Percentiles rank a stretch among this genome's conserved stretches.
phyloP scores from a whole-genome alignment of 2,329 filamentous ascomycete genomes.

The Claviceps sp. region DNA sequence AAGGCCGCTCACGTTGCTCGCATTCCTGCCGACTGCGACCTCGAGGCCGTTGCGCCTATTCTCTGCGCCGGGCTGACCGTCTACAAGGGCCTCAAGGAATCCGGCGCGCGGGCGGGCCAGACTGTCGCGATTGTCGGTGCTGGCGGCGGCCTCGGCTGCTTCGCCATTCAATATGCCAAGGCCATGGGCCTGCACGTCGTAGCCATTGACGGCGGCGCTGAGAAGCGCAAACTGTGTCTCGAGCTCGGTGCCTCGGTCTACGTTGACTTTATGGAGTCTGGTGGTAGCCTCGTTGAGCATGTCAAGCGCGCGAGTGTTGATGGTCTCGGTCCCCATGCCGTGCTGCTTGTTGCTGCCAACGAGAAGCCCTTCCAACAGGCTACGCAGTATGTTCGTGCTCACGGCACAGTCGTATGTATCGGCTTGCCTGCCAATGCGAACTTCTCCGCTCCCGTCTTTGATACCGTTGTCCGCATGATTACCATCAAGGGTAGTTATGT shows the following conservation, averaged over 20 bases:
- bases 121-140: conserved; percentile 76
- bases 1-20: conserved; percentile 77
- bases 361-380: conserved; percentile 97
- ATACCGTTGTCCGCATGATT: conserved; percentile 81
- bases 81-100: conserved; percentile 86
- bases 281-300: conserved; percentile 50
- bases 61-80: conserved; percentile 79
- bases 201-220: conserved; percentile 70
- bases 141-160: conserved; percentile 64
- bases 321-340: conserved; percentile 74
- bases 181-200: conserved; percentile 77
- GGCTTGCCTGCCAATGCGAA: conserved; percentile 71
- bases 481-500: conserved; percentile 88
- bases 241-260: conserved; percentile 58
- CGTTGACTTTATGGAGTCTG: conserved; percentile 53
- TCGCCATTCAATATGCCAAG: conserved; percentile 77
- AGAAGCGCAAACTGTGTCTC: conserved; percentile 50
- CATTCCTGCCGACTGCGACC: conserved; percentile 61
- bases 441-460: conserved; percentile 75
- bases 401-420: conserved; percentile 76
- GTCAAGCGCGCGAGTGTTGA: conserved; percentile 65
- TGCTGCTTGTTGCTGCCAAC: conserved; percentile 70
- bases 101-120: conserved; percentile 58
- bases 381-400: conserved; percentile 70
- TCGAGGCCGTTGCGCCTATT: conserved; percentile 67